Evolutionary conservation across 306 rosid species (phyloP).

Genomic region (Gastrolobium villosum): DNA sequence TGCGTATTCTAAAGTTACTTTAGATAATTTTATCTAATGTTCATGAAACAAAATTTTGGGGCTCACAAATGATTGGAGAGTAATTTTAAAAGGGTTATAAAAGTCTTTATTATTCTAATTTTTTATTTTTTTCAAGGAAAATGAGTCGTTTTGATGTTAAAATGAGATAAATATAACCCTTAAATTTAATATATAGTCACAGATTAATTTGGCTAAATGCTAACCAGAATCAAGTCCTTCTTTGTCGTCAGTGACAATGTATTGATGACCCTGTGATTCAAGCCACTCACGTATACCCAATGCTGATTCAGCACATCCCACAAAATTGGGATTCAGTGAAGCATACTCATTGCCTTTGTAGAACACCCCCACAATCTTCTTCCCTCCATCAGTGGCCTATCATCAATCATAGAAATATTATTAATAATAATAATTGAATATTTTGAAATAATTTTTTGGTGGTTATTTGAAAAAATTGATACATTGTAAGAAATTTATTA

Average conservation of each 20-base stretch:
- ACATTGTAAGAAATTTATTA: neutral
- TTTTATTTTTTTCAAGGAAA: too few relatives aligned
- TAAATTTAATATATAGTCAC: too few relatives aligned
- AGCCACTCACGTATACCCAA: constrained; percentile 93
- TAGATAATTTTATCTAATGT: too few relatives aligned
- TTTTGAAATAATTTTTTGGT: neutral
- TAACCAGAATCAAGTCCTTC: constrained; percentile 87
- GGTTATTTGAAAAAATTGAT: too few relatives aligned
- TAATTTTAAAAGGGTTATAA: too few relatives aligned
- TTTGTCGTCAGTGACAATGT: constrained; percentile 94
- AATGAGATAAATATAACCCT: too few relatives aligned
- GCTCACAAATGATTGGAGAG: too few relatives aligned
- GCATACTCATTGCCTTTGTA: constrained; percentile 93
- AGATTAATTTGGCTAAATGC: neutral
- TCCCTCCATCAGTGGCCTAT: constrained; percentile 79
- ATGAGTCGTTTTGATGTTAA: too few relatives aligned
- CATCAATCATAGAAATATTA: constrained; percentile 7
- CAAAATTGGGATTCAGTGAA: constrained; percentile 81
- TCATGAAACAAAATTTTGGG: too few relatives aligned
- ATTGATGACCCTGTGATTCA: constrained; percentile 91
- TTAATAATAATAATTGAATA: too few relatives aligned
- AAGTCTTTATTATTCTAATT: too few relatives aligned
- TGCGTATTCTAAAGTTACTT: too few relatives aligned
- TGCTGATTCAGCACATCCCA: constrained; percentile 90
- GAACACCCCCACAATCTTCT: constrained; percentile 96